phyloP scores from a whole-genome alignment of 306 rosid genomes.

The Leucaena leucocephala region DNA sequence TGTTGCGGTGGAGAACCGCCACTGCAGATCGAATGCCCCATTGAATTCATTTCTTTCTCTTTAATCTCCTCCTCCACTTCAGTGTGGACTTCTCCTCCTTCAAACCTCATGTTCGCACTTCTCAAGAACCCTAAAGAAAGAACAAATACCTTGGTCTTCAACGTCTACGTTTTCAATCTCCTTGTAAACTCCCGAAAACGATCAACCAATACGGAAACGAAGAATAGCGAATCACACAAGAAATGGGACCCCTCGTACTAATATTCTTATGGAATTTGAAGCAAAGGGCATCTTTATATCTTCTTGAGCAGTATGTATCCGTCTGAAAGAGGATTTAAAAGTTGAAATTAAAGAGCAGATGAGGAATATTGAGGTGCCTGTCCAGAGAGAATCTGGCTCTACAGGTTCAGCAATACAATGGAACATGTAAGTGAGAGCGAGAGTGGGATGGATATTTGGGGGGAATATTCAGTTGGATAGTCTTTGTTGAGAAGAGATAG shows the following conservation, averaged over 20 bases:
- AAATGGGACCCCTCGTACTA: not conserved
- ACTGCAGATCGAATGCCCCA: constrained; percentile 4
- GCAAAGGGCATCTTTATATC: not conserved
- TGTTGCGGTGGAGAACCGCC: constrained; percentile 23
- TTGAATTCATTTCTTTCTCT: constrained; percentile 23
- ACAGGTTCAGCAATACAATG: not conserved
- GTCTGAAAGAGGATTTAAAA: not conserved
- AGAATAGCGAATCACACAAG: constrained; percentile 17
- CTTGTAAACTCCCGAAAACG: not conserved
- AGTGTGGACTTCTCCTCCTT: constrained; percentile 45
- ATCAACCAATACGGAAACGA: constrained; percentile 6
- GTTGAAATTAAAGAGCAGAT: not conserved
- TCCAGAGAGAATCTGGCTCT: constrained; percentile 1
- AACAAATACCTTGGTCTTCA: constrained; percentile 20
- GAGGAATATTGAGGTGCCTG: not conserved
- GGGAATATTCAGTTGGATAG: constrained; percentile 25
- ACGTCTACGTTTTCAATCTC: constrained; percentile 12
- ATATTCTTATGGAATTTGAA: not conserved
- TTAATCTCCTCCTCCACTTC: constrained; percentile 22
- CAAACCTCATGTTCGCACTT: constrained; percentile 39
- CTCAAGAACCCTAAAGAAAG: constrained; percentile 31
- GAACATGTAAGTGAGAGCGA: constrained; percentile 2
- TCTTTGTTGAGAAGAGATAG: not conserved
- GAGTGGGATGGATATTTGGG: not conserved
- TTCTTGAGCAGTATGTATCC: not conserved